These are phyloP conservation scores for Maudiozyma serrabonitensis DNA, from an alignment of 805 yeast species.

Conservation along the genomic window DNA sequence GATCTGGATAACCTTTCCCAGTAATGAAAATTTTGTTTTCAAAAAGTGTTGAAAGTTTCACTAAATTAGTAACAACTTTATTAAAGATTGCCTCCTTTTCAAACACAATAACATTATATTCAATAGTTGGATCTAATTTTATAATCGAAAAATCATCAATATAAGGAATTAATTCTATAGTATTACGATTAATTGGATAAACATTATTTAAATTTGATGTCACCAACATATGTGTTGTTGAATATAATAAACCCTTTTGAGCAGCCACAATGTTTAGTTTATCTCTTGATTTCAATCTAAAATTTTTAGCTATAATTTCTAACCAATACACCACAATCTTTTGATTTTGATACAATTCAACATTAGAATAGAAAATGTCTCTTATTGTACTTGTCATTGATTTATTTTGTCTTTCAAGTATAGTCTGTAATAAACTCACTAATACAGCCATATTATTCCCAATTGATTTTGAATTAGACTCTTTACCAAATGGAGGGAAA, in stretches of 20 bases:
- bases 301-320: slow-evolving; percentile 30
- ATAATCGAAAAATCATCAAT: slow-evolving; percentile 17
- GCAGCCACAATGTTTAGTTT: slow-evolving; percentile 43
- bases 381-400: slow-evolving; percentile 28
- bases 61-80: slow-evolving; percentile 17
- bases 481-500: slow-evolving; percentile 9
- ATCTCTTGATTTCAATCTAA: slow-evolving; percentile 29
- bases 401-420: slow-evolving; percentile 4
- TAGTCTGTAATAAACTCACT: slow-evolving; percentile 11
- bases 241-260: slow-evolving; percentile 49
- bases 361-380: slow-evolving; percentile 57
- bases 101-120: slow-evolving; percentile 29
- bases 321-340: slow-evolving; percentile 33
- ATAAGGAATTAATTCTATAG: slow-evolving; percentile 32
- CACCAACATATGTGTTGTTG: slow-evolving; percentile 3
- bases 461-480: background rate
- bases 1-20: slow-evolving; percentile 66
- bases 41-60: background rate
- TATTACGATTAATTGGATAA: background rate
- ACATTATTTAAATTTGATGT: background rate
- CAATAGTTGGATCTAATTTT: background rate
- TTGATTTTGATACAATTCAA: slow-evolving; percentile 41
- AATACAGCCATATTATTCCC: slow-evolving; percentile 10
- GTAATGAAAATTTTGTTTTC: slow-evolving; percentile 35
- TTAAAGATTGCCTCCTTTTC: slow-evolving; percentile 48